Base-by-base conservation (phyloP, 2,329 filamentous ascomycete species). In the Sporothrix variecibatus region DNA sequence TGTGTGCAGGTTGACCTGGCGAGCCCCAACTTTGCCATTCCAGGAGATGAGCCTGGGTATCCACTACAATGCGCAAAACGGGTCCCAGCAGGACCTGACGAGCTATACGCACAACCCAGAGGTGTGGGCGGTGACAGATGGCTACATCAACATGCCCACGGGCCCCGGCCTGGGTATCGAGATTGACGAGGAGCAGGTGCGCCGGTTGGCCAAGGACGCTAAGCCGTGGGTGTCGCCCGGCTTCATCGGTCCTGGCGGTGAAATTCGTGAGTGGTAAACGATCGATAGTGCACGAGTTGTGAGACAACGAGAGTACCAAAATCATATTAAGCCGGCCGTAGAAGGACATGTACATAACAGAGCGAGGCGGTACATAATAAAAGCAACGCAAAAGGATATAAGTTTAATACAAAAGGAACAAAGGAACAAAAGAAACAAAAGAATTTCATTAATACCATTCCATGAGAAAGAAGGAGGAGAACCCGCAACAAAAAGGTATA, bases 31-130 rank as follows among this genome's bases (percentile, higher is more conserved):
- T 91, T 89, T 79, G 87, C 85, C 9, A 92, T 92, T 92, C 64
- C 89, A 91, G 79, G 90, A 92, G 80, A 92, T 92, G 91, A 89
- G 87, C 75, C 78, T 92, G 56, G 90, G 90, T 0, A 93, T 93
- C 78, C 91, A 93, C 81, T 93, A 93, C 80, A 93, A 93, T 77
- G 85, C 84, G 2, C 73, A 78, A 87, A 72, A 73, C 34, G 87
- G 2, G 83, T 74, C 73, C 15, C 85, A 72, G 84, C 87, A 77
- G 77, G 89, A 91, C 80, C 83, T 91, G 73, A 87, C 85, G n/a
- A 90, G 86, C 71, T 92, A 92, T 78, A 82, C 87, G 0, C 86
- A 86, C 77, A 87, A 91, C 78, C 83, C 86, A 0, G 84, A 84
- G 43, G 87, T 91, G 0, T 91, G 75, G 75, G n/a, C 62, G 8